phyloP scores from a whole-genome alignment of 2,329 filamentous ascomycete species.

The Davidsoniella virescens region DNA sequence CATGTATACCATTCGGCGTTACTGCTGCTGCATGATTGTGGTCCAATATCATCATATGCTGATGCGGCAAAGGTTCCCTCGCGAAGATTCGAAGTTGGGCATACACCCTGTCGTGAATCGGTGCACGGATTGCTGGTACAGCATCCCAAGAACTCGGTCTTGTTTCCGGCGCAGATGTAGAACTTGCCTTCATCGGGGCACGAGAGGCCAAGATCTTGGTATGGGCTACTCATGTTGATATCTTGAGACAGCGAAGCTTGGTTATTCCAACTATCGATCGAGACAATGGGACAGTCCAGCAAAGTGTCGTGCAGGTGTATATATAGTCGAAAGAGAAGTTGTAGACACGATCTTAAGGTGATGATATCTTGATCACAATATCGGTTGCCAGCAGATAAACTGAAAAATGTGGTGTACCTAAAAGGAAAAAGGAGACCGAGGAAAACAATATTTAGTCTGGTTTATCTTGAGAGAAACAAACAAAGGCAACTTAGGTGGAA shows the following conservation, averaged over 20 bases:
- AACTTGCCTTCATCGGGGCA: conserved; percentile 22
- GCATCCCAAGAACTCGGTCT: conserved; percentile 25
- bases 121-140: conserved; percentile 23
- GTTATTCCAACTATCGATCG: neutral
- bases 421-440: no score
- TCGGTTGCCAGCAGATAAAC: no score
- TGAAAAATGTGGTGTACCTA: no score
- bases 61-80: conserved; percentile 18
- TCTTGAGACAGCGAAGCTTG: neutral
- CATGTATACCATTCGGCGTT: conserved; percentile 22
- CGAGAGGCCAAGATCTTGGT: conserved; percentile 16
- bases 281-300: no score
- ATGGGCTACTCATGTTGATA: conserved; percentile 1
- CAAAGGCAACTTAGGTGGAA: no score
- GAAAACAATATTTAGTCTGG: no score
- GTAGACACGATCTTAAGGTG: no score
- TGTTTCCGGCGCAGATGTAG: conserved; percentile 22
- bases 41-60: conserved; percentile 17
- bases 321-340: no score
- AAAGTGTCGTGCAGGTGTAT: no score
- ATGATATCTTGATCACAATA: no score
- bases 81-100: conserved; percentile 19
- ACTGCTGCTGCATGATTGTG: conserved; percentile 20
- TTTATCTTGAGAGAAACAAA: no score
- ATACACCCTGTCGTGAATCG: conserved; percentile 18